These are phyloP conservation scores for Sinapis alba DNA, from an alignment of 441 rosid genomes.

Conservation along the genomic window DNA sequence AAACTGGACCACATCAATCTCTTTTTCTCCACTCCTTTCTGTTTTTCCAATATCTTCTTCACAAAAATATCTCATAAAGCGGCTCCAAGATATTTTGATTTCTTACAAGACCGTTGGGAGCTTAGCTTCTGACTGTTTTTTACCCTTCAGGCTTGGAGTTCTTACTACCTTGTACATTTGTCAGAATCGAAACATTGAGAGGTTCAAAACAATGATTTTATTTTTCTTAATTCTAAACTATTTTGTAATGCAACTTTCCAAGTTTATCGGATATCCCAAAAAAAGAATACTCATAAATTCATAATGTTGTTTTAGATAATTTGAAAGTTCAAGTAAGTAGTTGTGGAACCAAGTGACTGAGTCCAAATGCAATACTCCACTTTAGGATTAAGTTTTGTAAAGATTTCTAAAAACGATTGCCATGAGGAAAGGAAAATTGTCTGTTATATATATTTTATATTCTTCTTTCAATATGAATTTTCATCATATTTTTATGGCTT, in stretches of 20 bases:
- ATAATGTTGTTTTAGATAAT: too few relatives aligned
- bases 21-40: constrained; percentile 24
- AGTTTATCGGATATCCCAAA: not conserved
- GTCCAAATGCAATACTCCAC: not conserved
- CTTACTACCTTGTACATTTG: not conserved
- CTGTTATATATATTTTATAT: not conserved
- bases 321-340: not conserved
- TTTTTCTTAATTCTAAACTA: not conserved
- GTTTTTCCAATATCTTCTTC: constrained; percentile 4
- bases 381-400: not conserved
- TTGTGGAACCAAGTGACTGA: not conserved
- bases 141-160: not conserved
- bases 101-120: not conserved
- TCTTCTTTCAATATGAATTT: not conserved
- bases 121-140: constrained; percentile 1
- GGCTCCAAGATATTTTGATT: not conserved
- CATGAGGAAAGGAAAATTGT: not conserved
- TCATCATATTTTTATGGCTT: not conserved
- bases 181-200: not conserved
- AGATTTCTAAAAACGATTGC: not conserved
- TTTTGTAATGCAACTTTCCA: not conserved
- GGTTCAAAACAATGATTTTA: not conserved
- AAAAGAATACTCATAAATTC: not conserved
- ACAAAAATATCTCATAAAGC: constrained; percentile 13
- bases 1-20: constrained; percentile 36